These are phyloP conservation scores for Uronychia setigera DNA, from an alignment of 73 alveolate genomes.

Conservation along the genomic window DNA sequence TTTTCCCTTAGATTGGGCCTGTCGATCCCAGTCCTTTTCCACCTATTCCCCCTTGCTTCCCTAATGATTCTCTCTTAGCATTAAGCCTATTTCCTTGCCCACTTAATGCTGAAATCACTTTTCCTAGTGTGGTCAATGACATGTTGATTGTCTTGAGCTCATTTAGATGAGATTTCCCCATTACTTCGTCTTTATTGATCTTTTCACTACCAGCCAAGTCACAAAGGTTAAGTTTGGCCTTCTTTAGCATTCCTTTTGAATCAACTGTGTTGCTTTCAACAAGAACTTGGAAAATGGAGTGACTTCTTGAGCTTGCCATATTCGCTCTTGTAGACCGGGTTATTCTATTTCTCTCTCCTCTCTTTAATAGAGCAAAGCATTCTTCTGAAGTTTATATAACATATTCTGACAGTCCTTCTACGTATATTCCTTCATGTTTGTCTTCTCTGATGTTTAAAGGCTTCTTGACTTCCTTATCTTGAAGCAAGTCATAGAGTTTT, in stretches of 20 bases:
- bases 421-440: conserved; percentile 58
- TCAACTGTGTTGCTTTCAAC: conserved; percentile 54
- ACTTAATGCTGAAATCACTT: conserved; percentile 58
- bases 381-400: conserved; percentile 69
- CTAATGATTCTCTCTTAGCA: neutral
- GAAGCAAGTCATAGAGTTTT: conserved; percentile 52
- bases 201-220: conserved; percentile 92
- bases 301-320: conserved; percentile 76
- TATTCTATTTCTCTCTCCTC: conserved; percentile 72
- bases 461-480: conserved; percentile 60
- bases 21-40: neutral
- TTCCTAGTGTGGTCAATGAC: conserved; percentile 74
- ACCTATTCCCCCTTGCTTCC: neutral
- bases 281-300: conserved; percentile 70
- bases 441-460: conserved; percentile 80
- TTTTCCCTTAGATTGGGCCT: conserved; percentile 14
- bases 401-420: conserved; percentile 79
- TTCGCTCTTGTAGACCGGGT: conserved; percentile 75
- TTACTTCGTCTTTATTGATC: conserved; percentile 56
- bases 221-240: conserved; percentile 76
- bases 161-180: conserved; percentile 47
- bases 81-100: too few species aligned
- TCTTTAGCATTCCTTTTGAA: conserved; percentile 44
- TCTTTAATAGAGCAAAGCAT: conserved; percentile 68
- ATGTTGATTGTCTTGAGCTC: conserved; percentile 70